These are phyloP conservation scores for Phalaenopsis equestris DNA, from an alignment of 106 monocot genomes.

Conservation along the genomic window DNA sequence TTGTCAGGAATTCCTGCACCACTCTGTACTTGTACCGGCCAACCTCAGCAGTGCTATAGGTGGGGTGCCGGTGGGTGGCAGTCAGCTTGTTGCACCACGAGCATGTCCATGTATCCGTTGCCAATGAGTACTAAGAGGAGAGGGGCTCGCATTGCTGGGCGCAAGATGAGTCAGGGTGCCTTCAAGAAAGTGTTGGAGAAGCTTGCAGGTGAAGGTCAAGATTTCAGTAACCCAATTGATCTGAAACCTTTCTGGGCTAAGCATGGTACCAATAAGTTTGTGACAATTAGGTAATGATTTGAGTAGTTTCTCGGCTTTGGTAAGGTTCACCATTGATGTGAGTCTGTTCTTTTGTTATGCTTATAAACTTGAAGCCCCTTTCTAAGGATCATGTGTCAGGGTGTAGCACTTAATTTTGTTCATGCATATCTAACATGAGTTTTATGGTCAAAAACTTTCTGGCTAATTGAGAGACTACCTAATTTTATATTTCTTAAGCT, in stretches of 20 bases:
- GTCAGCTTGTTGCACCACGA: slow-evolving; percentile 50
- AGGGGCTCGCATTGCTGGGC: slow-evolving; percentile 44
- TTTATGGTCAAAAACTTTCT: slow-evolving; percentile 5
- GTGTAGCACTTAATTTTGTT: slow-evolving; percentile 6
- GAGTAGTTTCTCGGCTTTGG: background rate
- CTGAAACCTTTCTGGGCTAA: slow-evolving; percentile 49
- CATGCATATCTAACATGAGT: slow-evolving; percentile 8
- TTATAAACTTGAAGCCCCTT: slow-evolving; percentile 9
- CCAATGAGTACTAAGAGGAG: slow-evolving; percentile 36
- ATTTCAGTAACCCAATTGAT: slow-evolving; percentile 43
- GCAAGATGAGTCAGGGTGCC: slow-evolving; percentile 55
- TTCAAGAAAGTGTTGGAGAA: slow-evolving; percentile 57
- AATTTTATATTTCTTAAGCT: background rate
- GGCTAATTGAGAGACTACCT: background rate
- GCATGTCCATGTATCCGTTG: slow-evolving; percentile 37
- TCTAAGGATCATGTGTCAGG: slow-evolving; percentile 9
- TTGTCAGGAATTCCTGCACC: slow-evolving; percentile 45
- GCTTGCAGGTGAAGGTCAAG: slow-evolving; percentile 42
- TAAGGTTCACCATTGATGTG: background rate
- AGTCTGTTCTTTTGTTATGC: slow-evolving; percentile 5
- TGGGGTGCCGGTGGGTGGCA: slow-evolving; percentile 61
- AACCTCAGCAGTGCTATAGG: slow-evolving; percentile 39
- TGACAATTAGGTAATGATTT: slow-evolving; percentile 44
- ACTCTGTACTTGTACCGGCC: slow-evolving; percentile 42
- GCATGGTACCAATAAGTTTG: slow-evolving; percentile 61